phyloP scores from a whole-genome alignment of 352 stramenopile species.

The Phytophthora syringae region DNA sequence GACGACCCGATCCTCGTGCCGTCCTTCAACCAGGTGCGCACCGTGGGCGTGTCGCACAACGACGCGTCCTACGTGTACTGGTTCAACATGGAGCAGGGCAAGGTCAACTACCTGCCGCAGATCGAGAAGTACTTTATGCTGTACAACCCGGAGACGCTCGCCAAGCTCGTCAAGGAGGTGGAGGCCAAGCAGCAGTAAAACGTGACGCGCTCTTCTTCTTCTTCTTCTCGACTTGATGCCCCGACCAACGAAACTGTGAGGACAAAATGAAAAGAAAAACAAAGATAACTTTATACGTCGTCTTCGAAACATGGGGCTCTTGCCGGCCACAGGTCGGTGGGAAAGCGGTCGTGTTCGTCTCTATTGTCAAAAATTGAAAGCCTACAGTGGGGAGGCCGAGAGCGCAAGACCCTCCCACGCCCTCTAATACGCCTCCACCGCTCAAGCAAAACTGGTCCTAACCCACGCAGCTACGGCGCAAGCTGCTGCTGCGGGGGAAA shows the following conservation, averaged over 20 bases:
- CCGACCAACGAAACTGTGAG: no score
- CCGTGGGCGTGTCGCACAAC: slow-evolving; percentile 88
- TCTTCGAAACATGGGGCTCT: not conserved
- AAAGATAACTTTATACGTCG: slow-evolving; percentile 37
- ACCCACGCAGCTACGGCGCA: slow-evolving; percentile 23
- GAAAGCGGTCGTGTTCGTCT: slow-evolving; percentile 29
- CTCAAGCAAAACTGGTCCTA: slow-evolving; percentile 24
- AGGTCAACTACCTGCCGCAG: slow-evolving; percentile 86
- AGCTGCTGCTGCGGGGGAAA: slow-evolving; percentile 28
- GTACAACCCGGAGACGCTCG: slow-evolving; percentile 88
- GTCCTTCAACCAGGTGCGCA: slow-evolving; percentile 75
- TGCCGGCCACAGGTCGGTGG: not conserved
- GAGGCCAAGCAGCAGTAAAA: slow-evolving; percentile 79
- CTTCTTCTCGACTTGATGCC: no score
- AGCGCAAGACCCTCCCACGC: slow-evolving; percentile 6
- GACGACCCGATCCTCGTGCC: slow-evolving; percentile 89
- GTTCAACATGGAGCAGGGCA: slow-evolving; percentile 89
- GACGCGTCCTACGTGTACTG: slow-evolving; percentile 90
- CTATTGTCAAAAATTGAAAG: slow-evolving; percentile 36
- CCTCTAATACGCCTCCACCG: slow-evolving; percentile 10
- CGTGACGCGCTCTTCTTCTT: no score
- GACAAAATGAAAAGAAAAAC: slow-evolving; percentile 43
- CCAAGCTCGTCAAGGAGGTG: slow-evolving; percentile 84
- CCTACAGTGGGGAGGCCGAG: slow-evolving; percentile 23
- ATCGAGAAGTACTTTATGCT: slow-evolving; percentile 93